Percentiles rank a stretch among this genome's conserved stretches.
Conservation (phyloP, 352 stramenopile genomes). For the Halophytophthora polymorphica region DNA sequence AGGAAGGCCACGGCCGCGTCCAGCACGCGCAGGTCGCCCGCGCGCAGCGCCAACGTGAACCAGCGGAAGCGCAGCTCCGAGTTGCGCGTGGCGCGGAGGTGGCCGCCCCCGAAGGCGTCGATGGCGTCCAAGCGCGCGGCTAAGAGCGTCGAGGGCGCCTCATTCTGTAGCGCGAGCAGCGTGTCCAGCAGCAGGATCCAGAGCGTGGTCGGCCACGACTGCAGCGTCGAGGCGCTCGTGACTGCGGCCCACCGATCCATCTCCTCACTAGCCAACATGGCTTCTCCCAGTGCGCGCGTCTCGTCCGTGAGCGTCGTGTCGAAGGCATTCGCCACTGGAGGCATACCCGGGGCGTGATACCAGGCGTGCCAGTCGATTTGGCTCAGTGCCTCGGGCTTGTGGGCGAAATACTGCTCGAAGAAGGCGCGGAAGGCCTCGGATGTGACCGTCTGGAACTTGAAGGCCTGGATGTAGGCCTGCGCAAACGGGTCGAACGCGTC, state of each 20-base stretch:
- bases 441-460: slow-evolving; percentile 80
- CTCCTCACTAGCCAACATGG: not conserved
- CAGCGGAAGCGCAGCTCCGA: slow-evolving; percentile 71
- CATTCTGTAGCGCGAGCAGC: slow-evolving; percentile 38
- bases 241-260: slow-evolving; percentile 11
- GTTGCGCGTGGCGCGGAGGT: slow-evolving; percentile 54
- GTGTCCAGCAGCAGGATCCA: slow-evolving; percentile 65
- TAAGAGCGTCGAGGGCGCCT: slow-evolving; percentile 22
- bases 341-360: slow-evolving; percentile 84
- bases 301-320: slow-evolving; percentile 63
- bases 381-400: not conserved
- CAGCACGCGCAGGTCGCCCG: slow-evolving; percentile 41
- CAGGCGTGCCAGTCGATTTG: slow-evolving; percentile 90
- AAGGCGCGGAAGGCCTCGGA: slow-evolving; percentile 56
- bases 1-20: slow-evolving; percentile 42
- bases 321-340: slow-evolving; percentile 61
- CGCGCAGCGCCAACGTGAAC: slow-evolving; percentile 58
- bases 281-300: slow-evolving; percentile 24
- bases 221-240: not conserved
- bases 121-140: slow-evolving; percentile 46
- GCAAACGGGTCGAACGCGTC: slow-evolving; percentile 70
- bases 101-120: slow-evolving; percentile 45
- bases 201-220: slow-evolving; percentile 43
- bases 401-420: slow-evolving; percentile 65
- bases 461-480: slow-evolving; percentile 82